Evolutionary conservation across 805 yeast species (phyloP), one percentile per base, ranked within the genome.

Genomic region (Sugiyamaella chiloensis): DNA sequence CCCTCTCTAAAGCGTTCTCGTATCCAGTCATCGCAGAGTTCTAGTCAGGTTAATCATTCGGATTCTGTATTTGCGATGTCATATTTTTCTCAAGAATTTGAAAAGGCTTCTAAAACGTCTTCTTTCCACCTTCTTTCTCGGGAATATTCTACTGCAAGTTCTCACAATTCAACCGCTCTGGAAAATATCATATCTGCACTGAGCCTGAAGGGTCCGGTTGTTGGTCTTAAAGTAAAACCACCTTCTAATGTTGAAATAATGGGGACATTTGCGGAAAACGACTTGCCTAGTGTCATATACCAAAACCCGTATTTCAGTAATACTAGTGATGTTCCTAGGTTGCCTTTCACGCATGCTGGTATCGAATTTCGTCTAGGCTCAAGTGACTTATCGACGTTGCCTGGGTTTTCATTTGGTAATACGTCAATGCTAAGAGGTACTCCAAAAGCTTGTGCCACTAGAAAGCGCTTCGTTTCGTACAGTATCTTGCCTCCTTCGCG

Each of bases 271-370:
- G 79, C 75, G 26, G 62, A 62, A 0, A 53, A 60, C 21, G 82
- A 81, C 0, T 55, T 74, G 11, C 73, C 85, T 2, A 71, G 75
- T 52, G 64, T 78, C 11, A 73, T 79, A 11, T 83, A 84, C 59
- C 48, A 56, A 1, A 84, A 78, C 52, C 95, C 96, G 0, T 79
- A 66, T 54, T 90, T 79, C 55, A 74, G 81, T 23, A 71, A 74
- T 12, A 55, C 69, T 0, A 57, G 63, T 1, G 90, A 87, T 55
- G 66, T 75, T 5, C 82, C 78, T 1, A 57, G 63, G 4, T 62
- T 64, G 8, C 82, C 91, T 0, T 75, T 83, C 46, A 64, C 77
- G 0, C 82, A 79, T 64, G 90, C 90, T 1, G 90, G 89, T 4
- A 79, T 74, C 51, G 78, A 75, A 53, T 80, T 81, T 52, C 67